Evolutionary conservation across 164 flowering plant species (phyloP).

Genomic region (Umbilicus rupestris): DNA sequence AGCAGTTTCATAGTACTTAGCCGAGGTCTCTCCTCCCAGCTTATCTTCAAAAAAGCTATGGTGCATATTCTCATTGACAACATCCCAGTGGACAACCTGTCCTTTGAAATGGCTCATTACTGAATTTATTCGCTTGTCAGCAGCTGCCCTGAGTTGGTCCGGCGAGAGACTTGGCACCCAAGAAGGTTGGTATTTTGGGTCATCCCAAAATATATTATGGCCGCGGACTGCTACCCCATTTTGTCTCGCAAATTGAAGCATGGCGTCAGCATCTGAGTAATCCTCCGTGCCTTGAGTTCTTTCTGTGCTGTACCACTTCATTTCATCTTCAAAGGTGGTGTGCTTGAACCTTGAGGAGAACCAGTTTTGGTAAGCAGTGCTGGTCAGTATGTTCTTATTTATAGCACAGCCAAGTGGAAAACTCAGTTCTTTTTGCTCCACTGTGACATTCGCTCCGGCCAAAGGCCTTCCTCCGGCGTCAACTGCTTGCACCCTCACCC

Average conservation of each 20-base stretch:
- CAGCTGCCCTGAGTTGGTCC: conserved; percentile 16
- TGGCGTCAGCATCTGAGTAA: conserved; percentile 37
- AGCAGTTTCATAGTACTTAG: conserved; percentile 17
- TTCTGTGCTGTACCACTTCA: conserved; percentile 55
- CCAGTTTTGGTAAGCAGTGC: conserved; percentile 28
- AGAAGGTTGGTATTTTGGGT: conserved; percentile 17
- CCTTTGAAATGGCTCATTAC: conserved; percentile 33
- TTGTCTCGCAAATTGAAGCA: conserved; percentile 27
- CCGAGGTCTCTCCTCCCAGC: conserved; percentile 33
- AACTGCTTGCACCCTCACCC: conserved; percentile 21
- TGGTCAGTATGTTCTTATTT: conserved; percentile 20
- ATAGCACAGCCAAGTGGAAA: conserved; percentile 36
- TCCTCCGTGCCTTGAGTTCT: conserved; percentile 21
- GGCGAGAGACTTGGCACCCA: conserved; percentile 34
- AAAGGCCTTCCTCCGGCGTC: conserved; percentile 14
- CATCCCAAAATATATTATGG: conserved; percentile 46
- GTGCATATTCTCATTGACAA: conserved; percentile 53
- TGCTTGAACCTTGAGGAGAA: conserved; percentile 28
- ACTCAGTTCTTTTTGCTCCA: conserved; percentile 16
- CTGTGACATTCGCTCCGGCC: conserved; percentile 17
- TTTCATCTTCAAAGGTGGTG: conserved; percentile 35
- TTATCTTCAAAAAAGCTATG: conserved; percentile 32
- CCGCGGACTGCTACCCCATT: conserved; percentile 32
- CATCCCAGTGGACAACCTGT: conserved; percentile 46
- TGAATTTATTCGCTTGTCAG: conserved; percentile 22